These are phyloP conservation scores for Fragilaria radians DNA, from an alignment of 108 stramenopile species.

Conservation along the genomic window DNA sequence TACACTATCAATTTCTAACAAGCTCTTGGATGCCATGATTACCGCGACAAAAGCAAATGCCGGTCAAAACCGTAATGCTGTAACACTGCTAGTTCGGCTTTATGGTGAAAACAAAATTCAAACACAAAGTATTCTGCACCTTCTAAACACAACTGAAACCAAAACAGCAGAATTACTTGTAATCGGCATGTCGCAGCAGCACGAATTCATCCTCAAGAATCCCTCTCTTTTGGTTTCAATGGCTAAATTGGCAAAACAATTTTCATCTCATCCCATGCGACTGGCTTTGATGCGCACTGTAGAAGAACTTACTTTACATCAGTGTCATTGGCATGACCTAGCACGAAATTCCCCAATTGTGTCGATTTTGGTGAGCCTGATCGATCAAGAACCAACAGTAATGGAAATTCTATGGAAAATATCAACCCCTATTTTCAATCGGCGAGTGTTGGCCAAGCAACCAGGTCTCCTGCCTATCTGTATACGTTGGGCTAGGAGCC, in stretches of 20 bases:
- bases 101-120: neutral
- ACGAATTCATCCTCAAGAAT: neutral
- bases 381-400: neutral
- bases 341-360: neutral
- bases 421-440: neutral
- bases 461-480: neutral
- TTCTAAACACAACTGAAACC: neutral
- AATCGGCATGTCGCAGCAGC: neutral
- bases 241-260: neutral
- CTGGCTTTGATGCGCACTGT: neutral
- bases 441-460: neutral
- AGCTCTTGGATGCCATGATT: neutral
- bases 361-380: neutral
- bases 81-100: neutral
- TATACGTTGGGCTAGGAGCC: neutral
- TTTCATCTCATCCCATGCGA: neutral
- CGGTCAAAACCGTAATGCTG: neutral
- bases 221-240: neutral
- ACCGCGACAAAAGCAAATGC: neutral
- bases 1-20: neutral
- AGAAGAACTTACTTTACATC: neutral
- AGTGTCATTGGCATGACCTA: neutral
- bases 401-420: neutral
- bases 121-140: neutral
- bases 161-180: neutral